Base-by-base conservation (phyloP, 2,329 filamentous ascomycete species). In the Hortaea sp. region DNA sequence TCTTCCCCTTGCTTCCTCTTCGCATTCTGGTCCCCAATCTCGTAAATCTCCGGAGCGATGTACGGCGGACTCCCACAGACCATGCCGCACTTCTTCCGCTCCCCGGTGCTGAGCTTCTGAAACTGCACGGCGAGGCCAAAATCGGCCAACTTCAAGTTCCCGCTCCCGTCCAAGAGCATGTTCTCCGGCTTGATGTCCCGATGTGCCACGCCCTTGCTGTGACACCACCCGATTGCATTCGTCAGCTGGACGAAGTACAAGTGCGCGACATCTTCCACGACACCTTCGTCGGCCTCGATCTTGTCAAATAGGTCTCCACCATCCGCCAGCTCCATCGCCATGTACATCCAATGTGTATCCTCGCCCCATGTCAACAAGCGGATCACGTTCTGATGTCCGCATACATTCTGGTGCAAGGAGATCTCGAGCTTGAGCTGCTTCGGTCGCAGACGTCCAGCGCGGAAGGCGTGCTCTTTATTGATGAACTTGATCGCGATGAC, bases 401-500 rank as follows among this genome's bases (percentile, higher is more conserved):
- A 56, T 46, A 97, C 82, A 61, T 90, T 84, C 43, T 82, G 83
- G 70, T 98, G 92, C 12, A 98, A 76, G 3, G 85, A 85, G 37
- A 94, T 85, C 69, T 98, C 92, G 77, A 94, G 87, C 58, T 82
- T 79, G 53, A 98, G 80, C 68, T 98, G 92, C 63, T 94, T 90
- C 31, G 83, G 77, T 29, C 85, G 88, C 56, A 98, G 82, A 50
- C 87, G 85, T 63, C 92, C 92, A 75, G 90, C 81, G 57, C 84
- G 85, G 57, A 87, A 78, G 48, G 92, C 94, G 67, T 95, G 94
- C 54, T 85, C 84, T 70, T 98, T 98, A 72, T 98, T 90, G 64
- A 98, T 95, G 69, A 98, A 87, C 67, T 98, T 98, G 67, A 98
- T 88, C 10, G 94, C 92, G 65, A 98, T 97, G 48, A 98, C 73